These are phyloP conservation scores for Amanita thiersii DNA, from an alignment of 768 basidiomycete genomes.

Conservation along the genomic window DNA sequence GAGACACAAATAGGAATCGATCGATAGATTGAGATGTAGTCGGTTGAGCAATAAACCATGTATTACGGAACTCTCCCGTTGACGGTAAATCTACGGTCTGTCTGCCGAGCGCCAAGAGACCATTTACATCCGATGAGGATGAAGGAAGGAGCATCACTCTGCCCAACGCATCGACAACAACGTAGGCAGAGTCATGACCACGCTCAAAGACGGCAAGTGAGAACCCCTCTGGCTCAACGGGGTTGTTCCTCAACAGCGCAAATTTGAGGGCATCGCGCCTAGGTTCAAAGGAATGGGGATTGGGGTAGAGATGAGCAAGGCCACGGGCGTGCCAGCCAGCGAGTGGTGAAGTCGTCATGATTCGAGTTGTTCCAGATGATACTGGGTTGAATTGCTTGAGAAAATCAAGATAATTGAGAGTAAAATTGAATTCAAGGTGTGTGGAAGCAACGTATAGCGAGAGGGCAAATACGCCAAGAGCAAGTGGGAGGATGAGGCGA, in stretches of 20 bases:
- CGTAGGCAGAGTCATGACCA: slow-evolving; percentile 10
- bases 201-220: slow-evolving; percentile 25
- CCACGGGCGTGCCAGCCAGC: slow-evolving; percentile 22
- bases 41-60: slow-evolving; percentile 23
- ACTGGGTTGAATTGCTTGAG: neutral
- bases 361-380: neutral
- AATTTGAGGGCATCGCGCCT: slow-evolving; percentile 19
- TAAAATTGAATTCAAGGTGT: neutral
- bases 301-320: slow-evolving; percentile 17
- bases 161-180: slow-evolving; percentile 25
- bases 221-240: slow-evolving; percentile 26
- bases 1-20: slow-evolving; percentile 17
- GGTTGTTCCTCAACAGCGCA: slow-evolving; percentile 24
- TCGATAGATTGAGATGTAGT: slow-evolving; percentile 26
- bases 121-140: slow-evolving; percentile 17
- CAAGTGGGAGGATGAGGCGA: slow-evolving; percentile 1
- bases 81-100: slow-evolving; percentile 16
- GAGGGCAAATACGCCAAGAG: neutral
- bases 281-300: slow-evolving; percentile 18
- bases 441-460: neutral
- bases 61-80: slow-evolving; percentile 23
- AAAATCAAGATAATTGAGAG: neutral
- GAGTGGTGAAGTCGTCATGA: slow-evolving; percentile 11
- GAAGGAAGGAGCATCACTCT: slow-evolving; percentile 16
- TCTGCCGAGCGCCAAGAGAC: slow-evolving; percentile 18